These are phyloP conservation scores for Aspergillus viridinutans DNA, from an alignment of 2,329 filamentous ascomycete species.

Conservation along the genomic window DNA sequence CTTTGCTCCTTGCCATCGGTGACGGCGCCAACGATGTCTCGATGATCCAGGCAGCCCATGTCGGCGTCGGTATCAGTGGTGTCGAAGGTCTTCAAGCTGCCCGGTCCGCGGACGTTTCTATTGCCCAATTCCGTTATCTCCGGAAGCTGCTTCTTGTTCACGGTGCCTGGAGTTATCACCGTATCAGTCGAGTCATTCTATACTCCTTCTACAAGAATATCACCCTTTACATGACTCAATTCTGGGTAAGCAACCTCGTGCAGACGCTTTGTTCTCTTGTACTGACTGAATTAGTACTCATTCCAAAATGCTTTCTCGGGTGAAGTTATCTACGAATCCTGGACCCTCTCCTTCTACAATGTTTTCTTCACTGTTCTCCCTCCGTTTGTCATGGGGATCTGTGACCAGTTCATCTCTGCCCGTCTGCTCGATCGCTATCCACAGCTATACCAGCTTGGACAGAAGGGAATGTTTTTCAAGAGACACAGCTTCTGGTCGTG, in stretches of 20 bases:
- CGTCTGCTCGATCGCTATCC: slow-evolving; percentile 91
- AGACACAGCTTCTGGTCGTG: slow-evolving; percentile 89
- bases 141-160: slow-evolving; percentile 93
- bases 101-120: slow-evolving; percentile 89
- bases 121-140: slow-evolving; percentile 91
- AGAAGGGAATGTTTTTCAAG: slow-evolving; percentile 90
- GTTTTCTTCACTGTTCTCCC: slow-evolving; percentile 95
- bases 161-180: slow-evolving; percentile 95
- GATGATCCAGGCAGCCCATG: slow-evolving; percentile 98
- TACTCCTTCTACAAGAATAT: slow-evolving; percentile 99
- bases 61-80: slow-evolving; percentile 95
- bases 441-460: slow-evolving; percentile 88
- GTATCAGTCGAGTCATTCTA: slow-evolving; percentile 92
- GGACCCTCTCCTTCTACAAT: slow-evolving; percentile 99
- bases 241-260: slow-evolving; percentile 68
- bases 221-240: slow-evolving; percentile 96
- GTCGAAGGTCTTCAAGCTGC: slow-evolving; percentile 95
- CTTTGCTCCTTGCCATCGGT: slow-evolving; percentile 90
- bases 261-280: background rate
- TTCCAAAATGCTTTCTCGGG: slow-evolving; percentile 99
- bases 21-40: slow-evolving; percentile 99
- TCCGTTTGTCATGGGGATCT: slow-evolving; percentile 89
- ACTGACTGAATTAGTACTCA: slow-evolving; percentile 62
- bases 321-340: slow-evolving; percentile 97
- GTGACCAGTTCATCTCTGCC: slow-evolving; percentile 96